Conservation (phyloP, 106 monocot genomes). For the Platanthera guangdongensis region DNA sequence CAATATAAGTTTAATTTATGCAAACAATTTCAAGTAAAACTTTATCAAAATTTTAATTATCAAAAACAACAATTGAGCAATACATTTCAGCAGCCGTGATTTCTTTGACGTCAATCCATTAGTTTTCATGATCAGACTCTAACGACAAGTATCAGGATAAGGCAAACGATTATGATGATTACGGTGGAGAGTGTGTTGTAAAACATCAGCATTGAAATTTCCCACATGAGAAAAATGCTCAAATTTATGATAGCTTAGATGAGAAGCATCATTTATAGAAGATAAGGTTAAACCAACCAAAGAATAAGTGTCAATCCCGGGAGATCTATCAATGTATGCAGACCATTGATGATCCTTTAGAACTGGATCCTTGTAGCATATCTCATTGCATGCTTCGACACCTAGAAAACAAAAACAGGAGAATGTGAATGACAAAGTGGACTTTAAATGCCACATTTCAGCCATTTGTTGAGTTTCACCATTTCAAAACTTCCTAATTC, state of each 20-base stretch:
- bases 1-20: no score
- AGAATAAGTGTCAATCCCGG: conserved; percentile 78
- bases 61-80: no score
- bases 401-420: conserved; percentile 32
- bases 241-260: background rate
- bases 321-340: conserved; percentile 92
- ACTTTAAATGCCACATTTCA: no score
- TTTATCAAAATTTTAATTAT: no score
- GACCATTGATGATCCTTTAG: conserved; percentile 86
- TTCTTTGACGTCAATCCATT: no score
- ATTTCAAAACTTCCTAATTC: background rate
- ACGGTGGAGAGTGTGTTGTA: background rate
- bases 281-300: conserved; percentile 39
- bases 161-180: background rate
- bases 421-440: background rate
- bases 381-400: conserved; percentile 66
- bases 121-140: background rate
- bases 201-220: background rate
- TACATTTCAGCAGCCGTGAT: no score
- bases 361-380: conserved; percentile 98
- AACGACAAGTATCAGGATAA: background rate
- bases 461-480: background rate
- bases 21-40: no score
- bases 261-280: background rate
- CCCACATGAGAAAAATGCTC: background rate